Base-by-base conservation (phyloP, 148 eudicot genomes). In the Rhododendron simsii region DNA sequence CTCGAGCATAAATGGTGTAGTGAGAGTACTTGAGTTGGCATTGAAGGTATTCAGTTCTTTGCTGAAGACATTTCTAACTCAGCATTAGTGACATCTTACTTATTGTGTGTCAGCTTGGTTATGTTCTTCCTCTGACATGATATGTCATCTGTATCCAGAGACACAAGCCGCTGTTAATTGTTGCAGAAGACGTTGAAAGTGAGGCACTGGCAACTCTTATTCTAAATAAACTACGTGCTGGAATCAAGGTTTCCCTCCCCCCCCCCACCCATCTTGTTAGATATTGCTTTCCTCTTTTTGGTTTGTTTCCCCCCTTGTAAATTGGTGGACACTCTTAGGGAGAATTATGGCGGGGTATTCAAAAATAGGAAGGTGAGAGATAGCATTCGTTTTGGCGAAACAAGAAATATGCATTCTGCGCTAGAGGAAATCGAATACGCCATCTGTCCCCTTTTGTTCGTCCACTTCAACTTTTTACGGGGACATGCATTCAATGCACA, bases 151-250 rank as follows among this genome's bases (percentile, higher is more conserved):
- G 51, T 59, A 10, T 91, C 41, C 95, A 97, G 98, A 94, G 86
- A 47, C 96, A 94, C 87, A 91, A 92, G 80, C 94, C 95, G 15
- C 86, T 94, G 59, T 75, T 94, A 78, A 94, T 94, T 61, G 93
- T 94, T 37, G 88, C 95, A 13, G 96, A 94, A 86, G 96, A 94
- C 84, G 87, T 94, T 55, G 96, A 94, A 63, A 94, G 96, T 88
- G 95, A 94, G 65, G 94, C 94, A 39, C 82, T 94, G 80, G 96
- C 96, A 45, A 94, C 95, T 57, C 94, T 95, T 78, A 95, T 97
- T 83, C 86, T 97, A 87, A 97, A 97, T 82, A 97, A 97, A 88
- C 94, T 97, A 84, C 95, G 98, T 76, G 98, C 98, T 80, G 99
- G 98, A 61, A 89, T 95, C n/a, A 95, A 97, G 98, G 99, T 96